phyloP scores from a whole-genome alignment of 2,329 filamentous ascomycete genomes.

The Stenocarpella maydis region DNA sequence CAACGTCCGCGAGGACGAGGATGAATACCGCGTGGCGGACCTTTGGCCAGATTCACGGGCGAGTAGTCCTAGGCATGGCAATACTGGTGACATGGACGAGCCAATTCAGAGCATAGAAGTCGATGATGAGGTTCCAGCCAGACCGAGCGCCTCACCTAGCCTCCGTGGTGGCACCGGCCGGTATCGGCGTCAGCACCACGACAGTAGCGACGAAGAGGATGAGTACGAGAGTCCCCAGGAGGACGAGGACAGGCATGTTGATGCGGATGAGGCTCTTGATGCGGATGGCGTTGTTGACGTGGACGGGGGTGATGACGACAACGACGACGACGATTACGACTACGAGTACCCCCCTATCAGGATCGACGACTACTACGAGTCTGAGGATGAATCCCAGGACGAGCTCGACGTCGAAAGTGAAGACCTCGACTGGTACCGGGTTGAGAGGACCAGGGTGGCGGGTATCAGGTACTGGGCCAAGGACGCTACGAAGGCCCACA shows the following conservation, averaged over 20 bases:
- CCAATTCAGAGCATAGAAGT: conserved; percentile 57
- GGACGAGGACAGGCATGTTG: not conserved
- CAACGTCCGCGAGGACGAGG: not conserved
- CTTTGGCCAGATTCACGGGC: not conserved
- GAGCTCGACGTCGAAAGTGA: conserved; percentile 29
- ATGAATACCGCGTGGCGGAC: not conserved
- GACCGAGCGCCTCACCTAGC: not conserved
- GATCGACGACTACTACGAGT: conserved; percentile 13
- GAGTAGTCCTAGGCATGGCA: not conserved
- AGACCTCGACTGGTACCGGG: conserved; percentile 12
- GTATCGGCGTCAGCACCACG: conserved; percentile 55
- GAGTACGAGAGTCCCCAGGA: not conserved
- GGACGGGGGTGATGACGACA: conserved; percentile 9
- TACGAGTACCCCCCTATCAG: not conserved
- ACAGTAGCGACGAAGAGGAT: not conserved
- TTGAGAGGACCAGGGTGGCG: conserved; percentile 34
- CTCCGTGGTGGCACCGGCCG: conserved; percentile 17
- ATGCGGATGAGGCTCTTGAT: no score
- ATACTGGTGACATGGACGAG: conserved; percentile 45
- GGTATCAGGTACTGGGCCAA: conserved; percentile 42
- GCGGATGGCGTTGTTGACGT: no score
- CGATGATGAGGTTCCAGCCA: conserved; percentile 6
- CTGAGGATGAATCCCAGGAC: conserved; percentile 25
- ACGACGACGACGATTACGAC: conserved; percentile 12
- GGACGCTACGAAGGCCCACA: conserved; percentile 45